Conservation (phyloP, 2,329 filamentous ascomycete species). For the Hypoxylon sp. region DNA sequence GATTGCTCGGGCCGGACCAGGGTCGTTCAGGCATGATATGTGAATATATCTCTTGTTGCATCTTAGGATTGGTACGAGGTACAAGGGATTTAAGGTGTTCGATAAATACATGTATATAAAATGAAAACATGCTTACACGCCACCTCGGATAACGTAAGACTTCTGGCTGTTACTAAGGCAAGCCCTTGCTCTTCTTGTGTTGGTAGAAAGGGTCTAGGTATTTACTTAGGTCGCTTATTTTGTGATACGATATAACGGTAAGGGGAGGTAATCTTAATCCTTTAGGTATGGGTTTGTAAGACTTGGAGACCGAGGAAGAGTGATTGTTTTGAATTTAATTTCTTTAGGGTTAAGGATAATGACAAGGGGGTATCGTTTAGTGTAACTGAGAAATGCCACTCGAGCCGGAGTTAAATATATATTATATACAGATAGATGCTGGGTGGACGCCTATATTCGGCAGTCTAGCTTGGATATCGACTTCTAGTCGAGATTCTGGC, state of each 20-base stretch:
- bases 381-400: slow-evolving; percentile 1
- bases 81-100: neutral
- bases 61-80: neutral
- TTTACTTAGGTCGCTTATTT: neutral
- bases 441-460: neutral
- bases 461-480: neutral
- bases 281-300: neutral
- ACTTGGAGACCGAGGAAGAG: neutral
- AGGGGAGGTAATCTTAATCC: neutral
- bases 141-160: neutral
- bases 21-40: neutral
- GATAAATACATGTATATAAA: neutral
- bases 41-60: neutral
- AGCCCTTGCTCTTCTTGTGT: neutral
- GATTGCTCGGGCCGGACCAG: neutral
- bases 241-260: neutral
- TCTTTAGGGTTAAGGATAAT: neutral
- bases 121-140: neutral
- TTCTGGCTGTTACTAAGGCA: neutral
- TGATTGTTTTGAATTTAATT: slow-evolving; percentile 5
- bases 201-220: neutral
- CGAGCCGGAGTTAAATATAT: neutral
- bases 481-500: neutral
- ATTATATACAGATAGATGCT: slow-evolving; percentile 3
- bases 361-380: neutral